A percentile compares a stretch with the other conserved stretches of the same genome.
These are phyloP conservation scores for Pleurozium schreberi DNA, from an alignment of 225 moss, liverwort and hornwort species.

Conservation along the genomic window DNA sequence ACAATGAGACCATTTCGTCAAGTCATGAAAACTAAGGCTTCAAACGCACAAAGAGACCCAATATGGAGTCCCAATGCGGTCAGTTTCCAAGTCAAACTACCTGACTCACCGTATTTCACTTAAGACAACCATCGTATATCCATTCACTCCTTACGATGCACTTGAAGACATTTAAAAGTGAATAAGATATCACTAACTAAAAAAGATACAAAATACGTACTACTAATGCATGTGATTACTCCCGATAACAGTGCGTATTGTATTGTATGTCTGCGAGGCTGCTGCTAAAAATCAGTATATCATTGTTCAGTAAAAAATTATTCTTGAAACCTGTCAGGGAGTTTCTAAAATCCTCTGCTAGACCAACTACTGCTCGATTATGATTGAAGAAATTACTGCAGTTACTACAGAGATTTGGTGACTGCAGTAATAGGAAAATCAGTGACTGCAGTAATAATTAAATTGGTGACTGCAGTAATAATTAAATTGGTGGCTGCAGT, in stretches of 20 bases:
- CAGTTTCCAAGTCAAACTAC: not conserved
- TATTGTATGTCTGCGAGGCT: not conserved
- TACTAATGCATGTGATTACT: not conserved
- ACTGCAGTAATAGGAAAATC: not conserved
- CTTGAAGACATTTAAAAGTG: not conserved
- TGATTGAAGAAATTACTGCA: not conserved
- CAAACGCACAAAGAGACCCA: not conserved
- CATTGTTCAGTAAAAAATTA: not conserved
- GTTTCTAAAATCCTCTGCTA: not conserved
- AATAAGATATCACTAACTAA: not conserved
- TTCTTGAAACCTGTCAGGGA: not conserved
- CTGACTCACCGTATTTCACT: not conserved
- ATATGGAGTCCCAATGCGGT: not conserved
- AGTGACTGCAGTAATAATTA: not conserved
- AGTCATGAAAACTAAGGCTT: not conserved
- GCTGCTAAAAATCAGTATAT: not conserved
- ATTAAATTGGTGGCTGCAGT: not conserved
- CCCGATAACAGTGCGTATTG: not conserved
- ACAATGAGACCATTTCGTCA: not conserved
- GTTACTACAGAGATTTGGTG: not conserved
- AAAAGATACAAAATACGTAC: not conserved
- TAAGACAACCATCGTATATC: not conserved
- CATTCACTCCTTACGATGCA: not conserved
- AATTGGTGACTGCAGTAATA: not conserved
- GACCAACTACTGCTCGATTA: not conserved